Evolutionary conservation across 1,284 basidiomycete species (phyloP).

Genomic region (Cryptococcus hybrid): DNA sequence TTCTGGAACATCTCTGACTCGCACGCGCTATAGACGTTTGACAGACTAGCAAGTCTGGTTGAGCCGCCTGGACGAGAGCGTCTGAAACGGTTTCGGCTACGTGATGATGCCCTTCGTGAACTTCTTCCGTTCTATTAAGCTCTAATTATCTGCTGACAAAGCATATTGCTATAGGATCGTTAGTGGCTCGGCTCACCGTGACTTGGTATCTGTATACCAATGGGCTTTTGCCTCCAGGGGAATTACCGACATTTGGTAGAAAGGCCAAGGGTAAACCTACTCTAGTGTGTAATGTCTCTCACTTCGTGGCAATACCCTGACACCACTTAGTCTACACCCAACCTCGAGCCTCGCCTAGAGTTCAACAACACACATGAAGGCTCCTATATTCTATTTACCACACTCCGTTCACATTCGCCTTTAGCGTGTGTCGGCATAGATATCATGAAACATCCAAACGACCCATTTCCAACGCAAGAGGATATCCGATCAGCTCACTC

Average conservation of each 20-base stretch:
- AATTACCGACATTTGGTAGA: constrained; percentile 19
- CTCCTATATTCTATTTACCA: constrained; percentile 24
- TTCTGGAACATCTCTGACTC: not conserved
- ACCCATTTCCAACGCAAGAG: constrained; percentile 19
- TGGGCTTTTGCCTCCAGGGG: constrained; percentile 8
- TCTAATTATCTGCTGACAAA: not conserved
- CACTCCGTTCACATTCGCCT: constrained; percentile 5
- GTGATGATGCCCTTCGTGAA: constrained; percentile 27
- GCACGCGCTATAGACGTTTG: constrained; percentile 16
- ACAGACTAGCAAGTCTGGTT: constrained; percentile 21
- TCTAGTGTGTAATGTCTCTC: constrained; percentile 16
- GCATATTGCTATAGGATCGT: constrained; percentile 20
- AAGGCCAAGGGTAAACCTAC: constrained; percentile 37
- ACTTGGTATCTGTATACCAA: constrained; percentile 33
- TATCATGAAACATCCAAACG: constrained; percentile 31
- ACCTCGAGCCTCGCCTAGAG: constrained; percentile 22
- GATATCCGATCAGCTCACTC: constrained; percentile 25
- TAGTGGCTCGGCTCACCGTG: constrained; percentile 33
- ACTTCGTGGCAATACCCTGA: not conserved
- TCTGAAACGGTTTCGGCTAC: constrained; percentile 31
- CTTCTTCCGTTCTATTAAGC: not conserved
- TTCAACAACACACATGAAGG: constrained; percentile 47
- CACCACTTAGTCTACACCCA: constrained; percentile 13
- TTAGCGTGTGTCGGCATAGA: constrained; percentile 34
- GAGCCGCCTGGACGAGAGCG: constrained; percentile 21